Base-by-base conservation (phyloP, 2,329 filamentous ascomycete species). In the Penicillium digitatum region DNA sequence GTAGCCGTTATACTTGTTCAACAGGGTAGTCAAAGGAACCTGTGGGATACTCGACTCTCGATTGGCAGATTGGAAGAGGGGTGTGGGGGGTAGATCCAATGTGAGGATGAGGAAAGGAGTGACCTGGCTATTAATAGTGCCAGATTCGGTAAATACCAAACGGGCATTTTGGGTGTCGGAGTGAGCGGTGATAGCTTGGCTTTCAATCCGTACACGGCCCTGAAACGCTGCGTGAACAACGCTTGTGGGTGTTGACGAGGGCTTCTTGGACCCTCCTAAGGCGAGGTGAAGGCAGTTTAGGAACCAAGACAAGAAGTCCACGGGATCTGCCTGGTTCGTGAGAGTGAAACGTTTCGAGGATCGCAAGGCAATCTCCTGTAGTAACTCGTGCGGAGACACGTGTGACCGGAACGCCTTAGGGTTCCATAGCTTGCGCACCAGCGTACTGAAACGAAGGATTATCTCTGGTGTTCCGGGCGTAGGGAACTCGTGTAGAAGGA, bases 391-490 rank as follows among this genome's bases (percentile, higher is more conserved):
- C 0, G 94, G 94, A 10, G 93, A 97, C 49, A 99, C 94, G 73
- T 99, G 94, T 5, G 88, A 87, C 74, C 95, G 95, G 81, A 99
- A 99, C 10, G 94, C 93, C 64, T 89, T 87, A 2, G 92, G 88
- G 71, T 99, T 99, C 94, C 94, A 99, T 62, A 99, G 90, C 76
- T 99, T 99, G 71, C 94, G 88, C 57, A 97, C 85, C 20, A 99
- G 81, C 51, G 91, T 94, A 64, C 88, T 89, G 69, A 93, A 92
- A 11, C 94, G 85, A 71, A 94, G 87, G 51, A 89, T 90, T 32
- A 99, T 84, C 75, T 97, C 91, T 3, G 90, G 86, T 55, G 75
- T 75, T 16, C 81, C 82, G 11, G 81, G 81, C 5, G 65, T 63
- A 11, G 81, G 81, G 48, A 96, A 87, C 63, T 95, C 83, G 69